Base-by-base conservation (phyloP, 2,329 filamentous ascomycete species). In the Coniochaeta prunicola region DNA sequence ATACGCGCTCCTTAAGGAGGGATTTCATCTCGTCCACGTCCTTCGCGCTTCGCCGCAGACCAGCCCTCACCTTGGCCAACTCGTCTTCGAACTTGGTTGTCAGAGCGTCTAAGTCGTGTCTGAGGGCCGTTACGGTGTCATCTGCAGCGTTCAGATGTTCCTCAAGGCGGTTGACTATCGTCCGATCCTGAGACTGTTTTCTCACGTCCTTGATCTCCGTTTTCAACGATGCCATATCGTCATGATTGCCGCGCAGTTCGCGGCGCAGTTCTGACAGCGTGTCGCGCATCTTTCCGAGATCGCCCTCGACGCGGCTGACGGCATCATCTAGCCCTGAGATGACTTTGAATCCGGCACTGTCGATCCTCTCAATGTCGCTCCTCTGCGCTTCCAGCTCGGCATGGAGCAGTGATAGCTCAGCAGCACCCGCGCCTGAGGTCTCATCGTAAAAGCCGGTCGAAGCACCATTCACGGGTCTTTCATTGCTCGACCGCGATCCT, bases 331-430 rank as follows among this genome's bases (percentile, higher is more conserved):
- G 71, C 1, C 69, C 68, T 8, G 73, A 69, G 13, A 74, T 67
- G 45, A 74, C 67, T 42, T 73, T 72, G 59, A 68, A 69, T 1
- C 73, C 74, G 7, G 71, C 68, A 26, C 63, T 69, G 58, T 74
- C 71, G 48, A 77, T 70, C 33, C 68, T 69, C 8, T 70, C 66
- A 59, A 76, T 73, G 19, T 73, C 67, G 40, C 69, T 67, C 38
- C 66, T 63, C 53, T 76, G 73, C 3, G 62, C 59, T 36, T 72
- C 66, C 4, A 77, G 57, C 30, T 74, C 64, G 24, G 66, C 60
- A 36, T 73, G 68, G n/a, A 75, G 63, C n/a, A 36, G 66, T 28
- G 19, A 74, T 38, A 8, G 58, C 50, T 12, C 55, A 59, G 15
- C 58, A 53, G n/a, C 60, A 59, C 30, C 57, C 57, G 21, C 56